Conservation (phyloP, 2,329 filamentous ascomycete genomes). For the Alternaria consortialis region DNA sequence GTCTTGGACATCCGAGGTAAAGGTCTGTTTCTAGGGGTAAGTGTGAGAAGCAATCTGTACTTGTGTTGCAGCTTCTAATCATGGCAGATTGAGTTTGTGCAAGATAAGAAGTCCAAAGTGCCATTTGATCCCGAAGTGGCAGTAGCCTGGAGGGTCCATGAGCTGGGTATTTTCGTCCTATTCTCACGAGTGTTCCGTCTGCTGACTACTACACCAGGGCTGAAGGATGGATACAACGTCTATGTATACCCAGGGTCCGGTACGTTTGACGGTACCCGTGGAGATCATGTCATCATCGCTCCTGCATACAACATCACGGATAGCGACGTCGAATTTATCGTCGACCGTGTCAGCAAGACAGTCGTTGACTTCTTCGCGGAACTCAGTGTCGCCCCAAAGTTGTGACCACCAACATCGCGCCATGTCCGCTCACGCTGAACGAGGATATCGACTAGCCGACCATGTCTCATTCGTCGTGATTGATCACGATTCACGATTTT, state of each 20-base stretch:
- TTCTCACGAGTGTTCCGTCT: background rate
- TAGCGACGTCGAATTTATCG: conserved; percentile 66
- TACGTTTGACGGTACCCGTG: conserved; percentile 65
- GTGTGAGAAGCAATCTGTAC: conserved; percentile 36
- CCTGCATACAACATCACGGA: conserved; percentile 72
- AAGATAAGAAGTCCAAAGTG: conserved; percentile 62
- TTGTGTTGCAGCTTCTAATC: conserved; percentile 13
- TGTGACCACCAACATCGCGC: background rate
- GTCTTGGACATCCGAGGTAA: conserved; percentile 70
- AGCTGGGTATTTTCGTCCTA: conserved; percentile 54
- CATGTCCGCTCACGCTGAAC: background rate
- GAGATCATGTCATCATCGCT: conserved; percentile 75
- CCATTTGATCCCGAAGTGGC: conserved; percentile 59
- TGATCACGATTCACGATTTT: conserved; percentile 1
- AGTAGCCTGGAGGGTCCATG: conserved; percentile 61
- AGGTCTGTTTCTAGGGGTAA: conserved; percentile 66
- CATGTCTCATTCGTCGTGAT: background rate
- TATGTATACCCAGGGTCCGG: conserved; percentile 71
- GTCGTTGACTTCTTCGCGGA: conserved; percentile 59
- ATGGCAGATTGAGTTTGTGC: conserved; percentile 66
- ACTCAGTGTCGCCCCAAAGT: conserved; percentile 6
- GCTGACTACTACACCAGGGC: conserved; percentile 40
- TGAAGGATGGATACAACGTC: conserved; percentile 59
- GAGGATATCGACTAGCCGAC: background rate
- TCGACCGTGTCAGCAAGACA: conserved; percentile 60